These are phyloP conservation scores for Eimeria tenella DNA, from an alignment of 169 alveolate species.

Conservation along the genomic window DNA sequence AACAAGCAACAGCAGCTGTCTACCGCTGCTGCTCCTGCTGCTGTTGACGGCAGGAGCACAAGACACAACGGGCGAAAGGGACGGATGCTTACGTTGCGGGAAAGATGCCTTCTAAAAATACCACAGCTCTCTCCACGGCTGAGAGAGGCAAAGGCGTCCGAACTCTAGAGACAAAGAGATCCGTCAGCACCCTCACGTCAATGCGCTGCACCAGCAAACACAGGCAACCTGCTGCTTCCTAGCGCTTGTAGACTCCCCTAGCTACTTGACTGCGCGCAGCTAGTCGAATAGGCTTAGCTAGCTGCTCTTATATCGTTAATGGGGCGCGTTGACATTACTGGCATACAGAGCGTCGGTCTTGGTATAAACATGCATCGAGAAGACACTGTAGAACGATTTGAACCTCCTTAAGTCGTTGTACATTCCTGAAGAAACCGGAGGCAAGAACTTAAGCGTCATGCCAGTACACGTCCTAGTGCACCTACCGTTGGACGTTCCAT, in stretches of 20 bases:
- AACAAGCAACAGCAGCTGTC: too few relatives aligned
- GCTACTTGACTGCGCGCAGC: background rate
- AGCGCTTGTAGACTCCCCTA: background rate
- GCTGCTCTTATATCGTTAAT: background rate
- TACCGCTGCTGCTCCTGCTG: too few relatives aligned
- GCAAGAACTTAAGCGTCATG: background rate
- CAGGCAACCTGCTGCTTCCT: background rate
- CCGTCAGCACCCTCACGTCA: conserved; percentile 58
- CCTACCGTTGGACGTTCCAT: background rate
- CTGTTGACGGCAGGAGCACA: background rate
- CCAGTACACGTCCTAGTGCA: background rate
- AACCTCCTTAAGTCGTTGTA: background rate
- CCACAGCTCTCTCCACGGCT: conserved; percentile 46
- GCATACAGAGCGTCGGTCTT: conserved; percentile 54
- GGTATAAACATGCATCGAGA: conserved; percentile 69
- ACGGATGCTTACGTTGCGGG: conserved; percentile 28
- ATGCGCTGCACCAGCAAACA: conserved; percentile 63
- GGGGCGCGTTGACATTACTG: background rate
- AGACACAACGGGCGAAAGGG: background rate
- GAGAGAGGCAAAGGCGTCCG: conserved; percentile 42
- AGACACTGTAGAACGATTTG: conserved; percentile 60
- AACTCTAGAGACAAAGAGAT: conserved; percentile 50
- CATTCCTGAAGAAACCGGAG: background rate
- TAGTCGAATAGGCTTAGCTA: background rate
- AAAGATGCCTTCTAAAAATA: conserved; percentile 21